A percentile compares a stretch with the other conserved stretches of the same genome.
These are phyloP conservation scores for Ophiostoma pallidulum DNA, from an alignment of 2,329 filamentous ascomycete species.

Conservation along the genomic window DNA sequence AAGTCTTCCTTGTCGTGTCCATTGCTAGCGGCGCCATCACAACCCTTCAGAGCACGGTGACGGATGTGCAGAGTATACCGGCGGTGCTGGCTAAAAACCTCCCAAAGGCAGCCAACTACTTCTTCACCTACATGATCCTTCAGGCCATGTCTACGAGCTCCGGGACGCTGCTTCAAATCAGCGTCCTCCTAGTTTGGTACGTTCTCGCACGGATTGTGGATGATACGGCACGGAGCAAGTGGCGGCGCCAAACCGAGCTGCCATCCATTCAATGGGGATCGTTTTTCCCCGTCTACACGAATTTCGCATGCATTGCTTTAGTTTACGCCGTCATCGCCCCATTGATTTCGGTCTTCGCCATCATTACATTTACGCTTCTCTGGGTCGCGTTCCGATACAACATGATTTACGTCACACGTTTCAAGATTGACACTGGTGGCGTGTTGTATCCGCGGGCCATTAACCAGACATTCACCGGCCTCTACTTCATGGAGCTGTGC, in stretches of 20 bases:
- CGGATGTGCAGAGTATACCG: slow-evolving; percentile 58
- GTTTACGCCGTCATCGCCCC: slow-evolving; percentile 87
- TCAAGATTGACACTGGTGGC: slow-evolving; percentile 83
- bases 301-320: slow-evolving; percentile 84
- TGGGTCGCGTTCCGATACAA: slow-evolving; percentile 97
- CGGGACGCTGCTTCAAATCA: slow-evolving; percentile 75
- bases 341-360: slow-evolving; percentile 83
- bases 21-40: slow-evolving; percentile 63
- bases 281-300: slow-evolving; percentile 94
- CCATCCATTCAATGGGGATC: slow-evolving; percentile 78
- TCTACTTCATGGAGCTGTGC: slow-evolving; percentile 91
- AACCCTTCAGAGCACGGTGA: slow-evolving; percentile 46
- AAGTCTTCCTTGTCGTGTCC: slow-evolving; percentile 88
- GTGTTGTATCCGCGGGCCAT: slow-evolving; percentile 85
- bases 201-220: slow-evolving; percentile 72
- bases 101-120: slow-evolving; percentile 86
- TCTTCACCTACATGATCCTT: slow-evolving; percentile 97
- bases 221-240: slow-evolving; percentile 73
- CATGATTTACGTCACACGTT: slow-evolving; percentile 88
- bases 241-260: slow-evolving; percentile 70
- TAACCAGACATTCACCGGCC: slow-evolving; percentile 88
- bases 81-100: slow-evolving; percentile 66
- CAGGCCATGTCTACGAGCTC: slow-evolving; percentile 88
- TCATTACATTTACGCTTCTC: slow-evolving; percentile 82
- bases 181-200: slow-evolving; percentile 72